These are phyloP conservation scores for Peterozyma toletana DNA, from an alignment of 805 yeast genomes.

Conservation along the genomic window DNA sequence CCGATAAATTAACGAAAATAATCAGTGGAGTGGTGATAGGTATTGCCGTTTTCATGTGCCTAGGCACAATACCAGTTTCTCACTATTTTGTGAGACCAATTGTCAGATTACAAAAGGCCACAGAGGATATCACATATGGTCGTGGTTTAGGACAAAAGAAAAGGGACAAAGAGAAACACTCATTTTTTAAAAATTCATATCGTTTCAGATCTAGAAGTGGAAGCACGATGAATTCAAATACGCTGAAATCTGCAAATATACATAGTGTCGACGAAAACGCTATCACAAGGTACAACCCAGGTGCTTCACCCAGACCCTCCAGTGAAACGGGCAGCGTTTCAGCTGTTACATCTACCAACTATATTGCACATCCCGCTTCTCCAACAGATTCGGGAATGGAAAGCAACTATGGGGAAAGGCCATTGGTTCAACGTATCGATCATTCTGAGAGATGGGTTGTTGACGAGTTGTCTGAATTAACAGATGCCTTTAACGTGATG, in stretches of 20 bases:
- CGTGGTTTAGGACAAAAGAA: slow-evolving; percentile 17
- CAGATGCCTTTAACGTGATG: slow-evolving; percentile 89
- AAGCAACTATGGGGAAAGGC: slow-evolving; percentile 26
- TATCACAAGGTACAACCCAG: not conserved
- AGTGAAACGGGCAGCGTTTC: not conserved
- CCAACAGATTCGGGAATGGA: slow-evolving; percentile 31
- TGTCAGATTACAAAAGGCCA: slow-evolving; percentile 69
- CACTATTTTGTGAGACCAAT: slow-evolving; percentile 84
- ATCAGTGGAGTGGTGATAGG: slow-evolving; percentile 76
- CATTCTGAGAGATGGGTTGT: slow-evolving; percentile 38
- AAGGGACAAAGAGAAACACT: not conserved
- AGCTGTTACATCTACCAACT: not conserved
- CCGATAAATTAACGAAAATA: slow-evolving; percentile 51
- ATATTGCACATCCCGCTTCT: slow-evolving; percentile 15
- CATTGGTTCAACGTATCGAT: slow-evolving; percentile 20
- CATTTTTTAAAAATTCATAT: slow-evolving; percentile 17
- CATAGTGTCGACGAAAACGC: not conserved
- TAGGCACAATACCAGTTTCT: slow-evolving; percentile 76
- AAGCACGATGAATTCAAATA: not conserved
- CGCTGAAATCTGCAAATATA: not conserved
- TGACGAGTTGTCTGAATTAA: slow-evolving; percentile 84
- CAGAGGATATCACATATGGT: slow-evolving; percentile 57
- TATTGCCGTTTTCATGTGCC: slow-evolving; percentile 64
- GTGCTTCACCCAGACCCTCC: no score
- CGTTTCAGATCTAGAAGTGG: slow-evolving; percentile 13